phyloP scores from a whole-genome alignment of 1,139 yeast genomes.

The Zygosaccharomyces pseudobailii region DNA sequence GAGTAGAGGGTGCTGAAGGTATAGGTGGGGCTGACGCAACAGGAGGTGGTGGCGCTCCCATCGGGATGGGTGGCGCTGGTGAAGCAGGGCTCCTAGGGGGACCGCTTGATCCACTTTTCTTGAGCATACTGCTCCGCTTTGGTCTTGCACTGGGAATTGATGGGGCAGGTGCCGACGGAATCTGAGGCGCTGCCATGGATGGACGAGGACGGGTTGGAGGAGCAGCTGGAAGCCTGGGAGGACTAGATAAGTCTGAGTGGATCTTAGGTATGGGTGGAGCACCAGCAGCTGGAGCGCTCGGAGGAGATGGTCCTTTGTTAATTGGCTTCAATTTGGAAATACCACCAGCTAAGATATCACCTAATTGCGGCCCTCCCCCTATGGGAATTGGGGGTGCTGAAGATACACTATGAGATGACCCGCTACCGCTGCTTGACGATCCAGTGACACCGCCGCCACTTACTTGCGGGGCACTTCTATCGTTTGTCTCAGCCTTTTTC shows the following conservation, averaged over 20 bases:
- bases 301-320: conserved; percentile 8
- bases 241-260: conserved; percentile 12
- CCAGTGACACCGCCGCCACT: conserved; percentile 33
- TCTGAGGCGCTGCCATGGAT: conserved; percentile 7
- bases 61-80: conserved; percentile 22
- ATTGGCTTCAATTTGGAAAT: conserved; percentile 69
- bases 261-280: conserved; percentile 31
- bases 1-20: conserved; percentile 23
- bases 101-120: conserved; percentile 26
- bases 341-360: conserved; percentile 82
- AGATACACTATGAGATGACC: conserved; percentile 9
- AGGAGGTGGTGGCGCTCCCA: conserved; percentile 28
- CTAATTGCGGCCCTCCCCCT: conserved; percentile 47
- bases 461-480: conserved; percentile 54
- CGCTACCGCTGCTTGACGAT: conserved; percentile 3
- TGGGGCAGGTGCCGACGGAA: conserved; percentile 26
- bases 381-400: conserved; percentile 31
- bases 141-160: conserved; percentile 31
- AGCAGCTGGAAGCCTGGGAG: conserved; percentile 33
- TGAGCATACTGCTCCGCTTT: conserved; percentile 20
- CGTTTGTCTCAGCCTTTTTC: conserved; percentile 74
- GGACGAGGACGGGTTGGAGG: conserved; percentile 13
- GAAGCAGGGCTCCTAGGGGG: conserved; percentile 30
- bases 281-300: conserved; percentile 15
- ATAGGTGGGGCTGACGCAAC: conserved; percentile 31